Evolutionary conservation across 129 eudicot species (phyloP).

Genomic region (Tagetes patula): DNA sequence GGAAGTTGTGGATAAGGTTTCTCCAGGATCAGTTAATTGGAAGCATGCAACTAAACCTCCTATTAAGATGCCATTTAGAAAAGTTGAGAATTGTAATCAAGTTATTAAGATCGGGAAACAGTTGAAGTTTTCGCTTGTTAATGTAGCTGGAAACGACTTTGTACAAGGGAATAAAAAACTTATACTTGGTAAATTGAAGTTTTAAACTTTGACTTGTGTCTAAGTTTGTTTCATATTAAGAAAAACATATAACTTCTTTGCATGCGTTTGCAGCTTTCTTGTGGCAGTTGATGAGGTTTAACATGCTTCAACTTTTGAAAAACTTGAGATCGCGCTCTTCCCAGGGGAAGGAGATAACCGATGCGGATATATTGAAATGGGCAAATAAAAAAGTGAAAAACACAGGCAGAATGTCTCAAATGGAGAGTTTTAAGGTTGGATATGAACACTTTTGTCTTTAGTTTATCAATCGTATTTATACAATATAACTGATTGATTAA

Average conservation of each 20-base stretch:
- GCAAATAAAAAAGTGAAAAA: slow-evolving; percentile 79
- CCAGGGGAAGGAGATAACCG: slow-evolving; percentile 80
- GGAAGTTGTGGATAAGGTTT: slow-evolving; percentile 84
- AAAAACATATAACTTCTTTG: background rate
- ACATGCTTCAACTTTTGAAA: slow-evolving; percentile 89
- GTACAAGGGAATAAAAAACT: slow-evolving; percentile 98
- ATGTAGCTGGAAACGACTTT: slow-evolving; percentile 91
- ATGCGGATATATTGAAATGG: slow-evolving; percentile 83
- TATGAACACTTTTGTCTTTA: background rate
- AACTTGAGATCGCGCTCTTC: slow-evolving; percentile 71
- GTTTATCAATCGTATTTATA: background rate
- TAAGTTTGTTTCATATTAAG: background rate
- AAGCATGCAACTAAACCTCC: slow-evolving; percentile 96
- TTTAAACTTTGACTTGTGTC: background rate
- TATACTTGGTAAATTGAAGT: slow-evolving; percentile 63
- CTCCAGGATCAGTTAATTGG: slow-evolving; percentile 86
- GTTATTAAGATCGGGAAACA: slow-evolving; percentile 84
- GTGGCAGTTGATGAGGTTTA: slow-evolving; percentile 97
- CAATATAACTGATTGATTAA: background rate
- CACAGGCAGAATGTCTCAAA: slow-evolving; percentile 67
- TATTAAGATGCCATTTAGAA: slow-evolving; percentile 94
- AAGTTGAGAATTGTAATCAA: slow-evolving; percentile 99
- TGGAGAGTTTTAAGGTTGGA: slow-evolving; percentile 87
- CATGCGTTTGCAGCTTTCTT: slow-evolving; percentile 63
- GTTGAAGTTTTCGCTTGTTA: slow-evolving; percentile 81